Percentiles rank a stretch among this genome's conserved stretches.
These are phyloP conservation scores for Wickerhamomyces ciferrii DNA, from an alignment of 805 yeast genomes.

Conservation along the genomic window DNA sequence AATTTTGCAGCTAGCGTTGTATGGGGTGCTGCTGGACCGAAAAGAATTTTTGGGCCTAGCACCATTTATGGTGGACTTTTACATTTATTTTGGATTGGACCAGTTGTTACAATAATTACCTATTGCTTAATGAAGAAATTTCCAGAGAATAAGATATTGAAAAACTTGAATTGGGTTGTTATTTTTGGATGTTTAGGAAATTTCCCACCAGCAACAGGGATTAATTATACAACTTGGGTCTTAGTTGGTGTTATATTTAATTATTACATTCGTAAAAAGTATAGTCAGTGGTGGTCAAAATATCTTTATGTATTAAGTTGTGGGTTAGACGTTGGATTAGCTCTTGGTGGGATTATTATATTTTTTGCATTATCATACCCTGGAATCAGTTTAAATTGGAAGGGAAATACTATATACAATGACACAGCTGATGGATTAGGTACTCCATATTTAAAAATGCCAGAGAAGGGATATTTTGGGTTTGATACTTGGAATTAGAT, in stretches of 20 bases:
- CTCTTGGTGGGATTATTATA: constrained; percentile 53
- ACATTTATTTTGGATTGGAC: constrained; percentile 59
- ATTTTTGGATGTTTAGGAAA: constrained; percentile 47
- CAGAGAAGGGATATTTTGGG: constrained; percentile 25
- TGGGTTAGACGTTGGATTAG: constrained; percentile 63
- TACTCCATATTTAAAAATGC: constrained; percentile 2
- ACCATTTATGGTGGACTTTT: constrained; percentile 46
- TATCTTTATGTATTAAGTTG: constrained; percentile 65
- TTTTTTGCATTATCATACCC: constrained; percentile 40
- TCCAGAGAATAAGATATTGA: constrained; percentile 32
- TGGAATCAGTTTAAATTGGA: constrained; percentile 44
- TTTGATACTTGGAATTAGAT: constrained; percentile 12
- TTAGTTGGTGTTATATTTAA: constrained; percentile 51
- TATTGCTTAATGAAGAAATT: constrained; percentile 30
- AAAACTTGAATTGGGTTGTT: constrained; percentile 57
- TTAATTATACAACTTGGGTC: constrained; percentile 48
- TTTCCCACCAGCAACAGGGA: constrained; percentile 68
- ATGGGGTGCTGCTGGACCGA: constrained; percentile 51
- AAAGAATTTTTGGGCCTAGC: constrained; percentile 43
- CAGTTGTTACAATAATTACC: constrained; percentile 35
- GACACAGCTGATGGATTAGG: constrained; percentile 28
- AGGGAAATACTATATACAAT: constrained; percentile 54
- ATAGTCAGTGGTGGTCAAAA: constrained; percentile 71
- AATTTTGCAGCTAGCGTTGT: constrained; percentile 52
- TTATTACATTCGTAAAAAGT: constrained; percentile 48